A percentile compares a stretch with the other conserved stretches of the same genome.
Conservation (phyloP, 2,329 filamentous ascomycete species). For the Blumeria graminis region DNA sequence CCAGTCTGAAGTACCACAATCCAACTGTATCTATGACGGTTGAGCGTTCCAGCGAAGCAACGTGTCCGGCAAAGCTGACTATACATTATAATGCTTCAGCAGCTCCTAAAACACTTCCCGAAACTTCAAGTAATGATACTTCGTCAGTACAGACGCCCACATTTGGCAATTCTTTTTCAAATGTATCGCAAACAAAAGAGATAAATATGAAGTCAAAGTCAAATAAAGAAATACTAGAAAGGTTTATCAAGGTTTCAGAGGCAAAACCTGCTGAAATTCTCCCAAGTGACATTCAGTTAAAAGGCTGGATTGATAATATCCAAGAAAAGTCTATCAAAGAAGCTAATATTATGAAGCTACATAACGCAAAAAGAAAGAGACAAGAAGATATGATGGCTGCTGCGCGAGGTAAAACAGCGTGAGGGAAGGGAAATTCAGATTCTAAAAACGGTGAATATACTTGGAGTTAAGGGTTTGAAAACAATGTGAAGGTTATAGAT, state of each 20-base stretch:
- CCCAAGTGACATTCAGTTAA: constrained; percentile 31
- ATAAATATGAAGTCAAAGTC: constrained; percentile 40
- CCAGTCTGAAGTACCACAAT: constrained; percentile 85
- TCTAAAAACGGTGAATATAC: too few species aligned
- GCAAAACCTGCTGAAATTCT: constrained; percentile 32
- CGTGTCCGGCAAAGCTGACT: constrained; percentile 33
- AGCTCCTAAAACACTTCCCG: constrained; percentile 15
- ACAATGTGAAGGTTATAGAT: too few species aligned
- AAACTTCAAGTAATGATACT: constrained; percentile 24
- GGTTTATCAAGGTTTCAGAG: constrained; percentile 36
- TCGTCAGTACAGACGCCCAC: constrained; percentile 15
- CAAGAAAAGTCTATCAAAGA: constrained; percentile 27
- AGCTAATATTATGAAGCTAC: constrained; percentile 26
- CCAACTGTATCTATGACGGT: constrained; percentile 64
- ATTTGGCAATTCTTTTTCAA: constrained; percentile 13
- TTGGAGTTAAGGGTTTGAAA: too few species aligned
- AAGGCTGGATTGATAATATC: constrained; percentile 31
- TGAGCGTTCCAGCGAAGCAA: constrained; percentile 36
- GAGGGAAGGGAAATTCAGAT: background rate
- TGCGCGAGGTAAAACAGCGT: constrained; percentile 20
- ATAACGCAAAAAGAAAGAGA: constrained; percentile 31
- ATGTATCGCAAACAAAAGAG: constrained; percentile 21
- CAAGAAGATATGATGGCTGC: constrained; percentile 33
- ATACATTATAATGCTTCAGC: constrained; percentile 27
- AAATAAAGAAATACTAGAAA: constrained; percentile 35